Conservation (phyloP, 1,139 yeast species). For the Blastobotrys malaysiensis region DNA sequence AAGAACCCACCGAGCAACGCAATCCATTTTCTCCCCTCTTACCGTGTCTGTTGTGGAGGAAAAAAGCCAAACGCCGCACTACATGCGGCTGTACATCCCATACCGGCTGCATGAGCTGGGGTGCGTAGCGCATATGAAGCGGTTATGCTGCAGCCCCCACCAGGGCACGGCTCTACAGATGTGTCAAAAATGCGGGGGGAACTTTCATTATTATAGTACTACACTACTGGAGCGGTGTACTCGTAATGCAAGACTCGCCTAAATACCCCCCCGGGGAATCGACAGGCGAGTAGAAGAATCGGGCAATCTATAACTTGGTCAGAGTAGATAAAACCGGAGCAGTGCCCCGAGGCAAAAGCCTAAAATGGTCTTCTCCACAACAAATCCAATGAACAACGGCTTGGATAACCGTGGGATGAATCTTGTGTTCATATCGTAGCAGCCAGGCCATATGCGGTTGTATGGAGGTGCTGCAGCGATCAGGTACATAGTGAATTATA, state of each 20-base stretch:
- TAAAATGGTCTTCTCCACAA: background rate
- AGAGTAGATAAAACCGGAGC: background rate
- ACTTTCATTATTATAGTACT: too few species aligned
- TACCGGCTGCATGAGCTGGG: too few species aligned
- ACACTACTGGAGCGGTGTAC: background rate
- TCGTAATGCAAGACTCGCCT: background rate
- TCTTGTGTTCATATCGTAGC: background rate
- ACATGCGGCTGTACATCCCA: too few species aligned
- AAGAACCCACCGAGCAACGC: background rate
- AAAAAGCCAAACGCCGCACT: too few species aligned
- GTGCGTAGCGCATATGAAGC: too few species aligned
- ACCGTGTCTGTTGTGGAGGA: too few species aligned
- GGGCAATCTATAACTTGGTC: background rate
- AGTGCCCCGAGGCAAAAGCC: background rate
- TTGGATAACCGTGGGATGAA: too few species aligned
- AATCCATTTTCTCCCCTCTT: too few species aligned
- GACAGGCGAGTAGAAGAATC: background rate
- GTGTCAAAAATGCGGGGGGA: background rate
- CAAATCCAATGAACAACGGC: background rate
- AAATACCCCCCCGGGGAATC: background rate
- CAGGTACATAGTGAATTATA: background rate
- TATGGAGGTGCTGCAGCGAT: background rate
- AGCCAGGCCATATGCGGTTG: background rate
- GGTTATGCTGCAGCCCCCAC: too few species aligned
- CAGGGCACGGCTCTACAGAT: background rate